Conservation (phyloP, 495 filamentous ascomycete species). For the Talaromyces ruber region DNA sequence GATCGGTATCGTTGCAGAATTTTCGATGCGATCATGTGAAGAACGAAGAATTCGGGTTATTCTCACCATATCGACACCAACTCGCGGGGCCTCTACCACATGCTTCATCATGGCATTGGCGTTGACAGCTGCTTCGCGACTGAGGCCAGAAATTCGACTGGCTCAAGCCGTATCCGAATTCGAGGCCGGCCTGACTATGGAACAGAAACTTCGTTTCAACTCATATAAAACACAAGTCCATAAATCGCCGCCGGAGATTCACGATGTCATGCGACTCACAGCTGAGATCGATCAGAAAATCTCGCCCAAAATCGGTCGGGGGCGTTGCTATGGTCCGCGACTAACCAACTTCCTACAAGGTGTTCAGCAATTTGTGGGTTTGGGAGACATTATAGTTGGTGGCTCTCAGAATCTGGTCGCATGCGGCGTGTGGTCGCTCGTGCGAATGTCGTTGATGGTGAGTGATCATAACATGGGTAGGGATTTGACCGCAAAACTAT, state of each 20-base stretch:
- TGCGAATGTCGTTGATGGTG: constrained; percentile 31
- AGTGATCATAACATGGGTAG: constrained; percentile 1
- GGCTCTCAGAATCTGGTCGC: constrained; percentile 37
- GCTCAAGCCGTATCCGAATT: constrained; percentile 31
- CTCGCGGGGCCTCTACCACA: neutral
- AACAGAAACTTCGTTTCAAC: constrained; percentile 26
- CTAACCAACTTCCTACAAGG: constrained; percentile 31
- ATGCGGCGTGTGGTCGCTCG: constrained; percentile 34
- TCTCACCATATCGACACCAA: neutral
- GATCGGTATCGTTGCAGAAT: neutral
- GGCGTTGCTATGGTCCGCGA: constrained; percentile 28
- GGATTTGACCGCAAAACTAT: too few species aligned
- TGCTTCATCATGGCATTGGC: neutral
- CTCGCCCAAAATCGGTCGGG: constrained; percentile 10
- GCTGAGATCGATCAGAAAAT: constrained; percentile 26
- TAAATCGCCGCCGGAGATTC: constrained; percentile 5
- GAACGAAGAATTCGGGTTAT: neutral
- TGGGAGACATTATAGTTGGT: constrained; percentile 35
- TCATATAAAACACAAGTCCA: constrained; percentile 1
- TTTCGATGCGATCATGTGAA: neutral
- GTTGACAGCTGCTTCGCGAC: neutral
- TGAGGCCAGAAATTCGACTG: constrained; percentile 31
- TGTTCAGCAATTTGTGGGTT: constrained; percentile 32
- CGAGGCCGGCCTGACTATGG: constrained; percentile 25
- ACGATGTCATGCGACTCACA: constrained; percentile 33